Evolutionary conservation across 805 yeast species (phyloP).

Genomic region (Lipomyces orientalis): DNA sequence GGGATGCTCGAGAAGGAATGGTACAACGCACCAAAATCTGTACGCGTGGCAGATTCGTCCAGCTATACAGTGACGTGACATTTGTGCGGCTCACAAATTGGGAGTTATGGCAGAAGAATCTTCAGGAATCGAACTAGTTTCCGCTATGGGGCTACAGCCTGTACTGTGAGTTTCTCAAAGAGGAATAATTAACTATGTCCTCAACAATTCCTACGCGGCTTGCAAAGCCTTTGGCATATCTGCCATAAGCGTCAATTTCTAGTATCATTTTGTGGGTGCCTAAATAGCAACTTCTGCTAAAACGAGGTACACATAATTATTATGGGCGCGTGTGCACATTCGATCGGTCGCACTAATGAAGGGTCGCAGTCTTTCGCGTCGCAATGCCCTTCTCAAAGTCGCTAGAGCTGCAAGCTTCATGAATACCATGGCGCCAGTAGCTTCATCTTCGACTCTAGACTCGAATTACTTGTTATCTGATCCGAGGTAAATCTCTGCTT

Average conservation of each 20-base stretch:
- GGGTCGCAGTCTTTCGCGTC: not conserved
- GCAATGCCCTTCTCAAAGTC: not conserved
- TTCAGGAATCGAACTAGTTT: too few species aligned
- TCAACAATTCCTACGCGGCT: too few species aligned
- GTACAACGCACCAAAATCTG: not conserved
- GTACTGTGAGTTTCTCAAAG: too few species aligned
- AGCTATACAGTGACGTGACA: not conserved
- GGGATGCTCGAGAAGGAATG: not conserved
- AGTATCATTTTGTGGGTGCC: too few species aligned
- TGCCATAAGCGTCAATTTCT: not conserved
- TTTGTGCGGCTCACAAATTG: not conserved
- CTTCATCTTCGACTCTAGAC: constrained; percentile 21
- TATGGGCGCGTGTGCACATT: not conserved
- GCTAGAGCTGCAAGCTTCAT: not conserved
- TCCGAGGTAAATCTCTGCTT: constrained; percentile 12
- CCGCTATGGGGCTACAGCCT: too few species aligned
- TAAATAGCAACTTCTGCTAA: not conserved
- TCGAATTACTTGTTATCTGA: constrained; percentile 17
- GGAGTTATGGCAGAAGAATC: not conserved
- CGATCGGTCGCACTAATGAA: not conserved
- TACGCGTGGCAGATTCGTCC: not conserved
- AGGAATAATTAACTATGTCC: too few species aligned
- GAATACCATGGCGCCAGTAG: constrained; percentile 26
- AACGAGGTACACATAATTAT: not conserved
- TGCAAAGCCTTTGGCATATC: too few species aligned